phyloP scores from a whole-genome alignment of 208 protist species.

The Endotrypanum monterogeii region DNA sequence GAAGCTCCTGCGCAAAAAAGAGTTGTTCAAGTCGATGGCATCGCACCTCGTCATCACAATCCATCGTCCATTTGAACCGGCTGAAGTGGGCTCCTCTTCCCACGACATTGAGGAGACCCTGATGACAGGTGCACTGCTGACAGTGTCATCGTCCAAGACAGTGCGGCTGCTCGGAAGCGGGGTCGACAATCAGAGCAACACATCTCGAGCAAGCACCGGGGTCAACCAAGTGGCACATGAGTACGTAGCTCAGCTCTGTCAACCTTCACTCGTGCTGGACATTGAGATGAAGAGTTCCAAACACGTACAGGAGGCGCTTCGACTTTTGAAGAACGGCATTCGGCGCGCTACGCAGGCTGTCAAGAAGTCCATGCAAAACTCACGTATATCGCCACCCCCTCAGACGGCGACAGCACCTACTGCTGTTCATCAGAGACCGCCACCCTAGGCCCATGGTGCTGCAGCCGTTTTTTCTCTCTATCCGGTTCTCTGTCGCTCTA shows the following conservation, averaged over 20 bases:
- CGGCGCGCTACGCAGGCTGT: constrained; percentile 46
- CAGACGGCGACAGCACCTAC: neutral
- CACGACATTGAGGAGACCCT: constrained; percentile 42
- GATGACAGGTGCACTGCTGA: constrained; percentile 28
- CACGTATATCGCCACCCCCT: constrained; percentile 4
- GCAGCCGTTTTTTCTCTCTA: neutral
- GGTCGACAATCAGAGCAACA: constrained; percentile 28
- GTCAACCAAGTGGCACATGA: constrained; percentile 23
- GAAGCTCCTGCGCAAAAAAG: constrained; percentile 18
- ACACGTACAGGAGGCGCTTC: constrained; percentile 42
- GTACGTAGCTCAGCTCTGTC: constrained; percentile 26
- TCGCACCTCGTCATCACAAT: constrained; percentile 51
- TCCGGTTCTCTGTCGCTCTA: neutral
- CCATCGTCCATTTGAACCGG: constrained; percentile 42
- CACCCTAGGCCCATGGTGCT: neutral
- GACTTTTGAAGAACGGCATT: constrained; percentile 37
- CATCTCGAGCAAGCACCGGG: constrained; percentile 22
- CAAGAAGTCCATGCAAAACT: constrained; percentile 44
- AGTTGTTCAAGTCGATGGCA: constrained; percentile 14
- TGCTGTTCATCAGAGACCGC: neutral
- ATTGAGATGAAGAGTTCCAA: constrained; percentile 45
- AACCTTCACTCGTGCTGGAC: constrained; percentile 36
- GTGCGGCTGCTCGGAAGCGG: constrained; percentile 17
- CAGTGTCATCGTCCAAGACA: constrained; percentile 26
- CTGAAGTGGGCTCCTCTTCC: constrained; percentile 54